Conservation (phyloP, 768 basidiomycete species). For the Phylloporus arenicola region DNA sequence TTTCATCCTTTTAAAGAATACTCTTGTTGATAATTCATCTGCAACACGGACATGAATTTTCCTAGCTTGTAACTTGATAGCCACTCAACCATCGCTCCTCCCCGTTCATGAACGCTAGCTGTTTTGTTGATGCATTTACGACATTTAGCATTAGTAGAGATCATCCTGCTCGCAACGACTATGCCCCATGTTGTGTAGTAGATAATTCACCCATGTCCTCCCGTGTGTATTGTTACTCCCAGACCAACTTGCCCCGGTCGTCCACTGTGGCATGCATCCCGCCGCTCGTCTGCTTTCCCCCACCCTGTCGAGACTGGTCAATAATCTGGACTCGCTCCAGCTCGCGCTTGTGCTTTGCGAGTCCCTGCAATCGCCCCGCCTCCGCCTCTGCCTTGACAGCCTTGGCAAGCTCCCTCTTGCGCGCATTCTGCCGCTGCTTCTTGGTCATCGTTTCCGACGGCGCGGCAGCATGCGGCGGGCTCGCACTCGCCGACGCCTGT, state of each 20-base stretch:
- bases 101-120: slow-evolving; percentile 6
- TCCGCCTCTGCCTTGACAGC: slow-evolving; percentile 53
- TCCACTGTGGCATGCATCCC: slow-evolving; percentile 62
- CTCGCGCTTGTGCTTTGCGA: slow-evolving; percentile 58
- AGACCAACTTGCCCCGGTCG: slow-evolving; percentile 52
- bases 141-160: slow-evolving; percentile 19
- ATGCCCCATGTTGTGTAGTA: slow-evolving; percentile 11
- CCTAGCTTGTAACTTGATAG: slow-evolving; percentile 5
- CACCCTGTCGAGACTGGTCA: slow-evolving; percentile 34
- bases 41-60: slow-evolving; percentile 19
- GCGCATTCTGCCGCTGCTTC: slow-evolving; percentile 64
- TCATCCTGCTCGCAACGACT: slow-evolving; percentile 9
- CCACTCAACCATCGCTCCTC: slow-evolving; percentile 7
- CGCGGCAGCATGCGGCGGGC: slow-evolving; percentile 18
- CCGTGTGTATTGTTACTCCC: slow-evolving; percentile 32
- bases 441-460: slow-evolving; percentile 52
- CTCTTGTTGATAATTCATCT: slow-evolving; percentile 8
- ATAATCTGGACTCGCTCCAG: slow-evolving; percentile 49
- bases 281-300: slow-evolving; percentile 36
- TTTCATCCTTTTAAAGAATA: slow-evolving; percentile 2
- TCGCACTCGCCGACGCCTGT: slow-evolving; percentile 11
- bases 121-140: slow-evolving; percentile 17
- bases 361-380: slow-evolving; percentile 40
- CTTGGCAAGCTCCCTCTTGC: slow-evolving; percentile 53
- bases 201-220: slow-evolving; percentile 18